phyloP scores from a whole-genome alignment of 495 filamentous ascomycete genomes.

The Penicillium bovifimosum region DNA sequence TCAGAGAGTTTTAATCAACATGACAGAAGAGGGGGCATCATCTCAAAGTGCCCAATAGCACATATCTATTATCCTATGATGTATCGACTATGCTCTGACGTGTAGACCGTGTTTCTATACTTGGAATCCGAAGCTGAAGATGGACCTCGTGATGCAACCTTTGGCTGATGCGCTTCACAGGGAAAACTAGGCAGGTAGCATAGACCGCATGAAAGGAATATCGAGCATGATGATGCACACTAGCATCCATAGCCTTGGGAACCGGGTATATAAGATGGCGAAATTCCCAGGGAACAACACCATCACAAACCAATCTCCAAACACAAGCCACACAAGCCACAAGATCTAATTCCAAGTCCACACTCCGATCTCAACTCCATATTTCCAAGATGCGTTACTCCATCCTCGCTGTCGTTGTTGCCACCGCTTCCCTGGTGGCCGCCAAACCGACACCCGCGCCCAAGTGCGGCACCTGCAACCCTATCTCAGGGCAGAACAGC shows the following conservation, averaged over 20 bases:
- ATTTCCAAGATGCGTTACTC: slow-evolving; percentile 26
- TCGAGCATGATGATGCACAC: not conserved
- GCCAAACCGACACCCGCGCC: slow-evolving; percentile 18
- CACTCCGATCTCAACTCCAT: slow-evolving; percentile 2
- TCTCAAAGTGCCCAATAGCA: not conserved
- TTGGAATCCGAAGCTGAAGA: not conserved
- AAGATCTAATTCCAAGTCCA: slow-evolving; percentile 2
- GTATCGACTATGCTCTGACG: not conserved
- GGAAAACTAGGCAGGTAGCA: not conserved
- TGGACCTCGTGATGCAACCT: not conserved
- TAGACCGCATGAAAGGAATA: not conserved
- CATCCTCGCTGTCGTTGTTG: slow-evolving; percentile 20
- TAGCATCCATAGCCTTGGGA: not conserved
- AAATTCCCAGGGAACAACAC: slow-evolving; percentile 2
- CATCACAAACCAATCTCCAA: slow-evolving; percentile 1
- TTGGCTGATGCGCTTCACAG: not conserved
- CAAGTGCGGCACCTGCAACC: slow-evolving; percentile 40
- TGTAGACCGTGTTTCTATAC: not conserved
- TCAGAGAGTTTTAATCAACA: not conserved
- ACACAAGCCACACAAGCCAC: not conserved
- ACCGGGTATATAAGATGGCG: slow-evolving; percentile 13
- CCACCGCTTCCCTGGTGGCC: slow-evolving; percentile 19
- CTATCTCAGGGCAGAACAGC: slow-evolving; percentile 37
- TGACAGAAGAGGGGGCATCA: not conserved
- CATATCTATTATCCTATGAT: no score